A percentile compares a stretch with the other conserved stretches of the same genome.
phyloP scores from a whole-genome alignment of 768 basidiomycete genomes.

The Macrolepiota fuliginosa region DNA sequence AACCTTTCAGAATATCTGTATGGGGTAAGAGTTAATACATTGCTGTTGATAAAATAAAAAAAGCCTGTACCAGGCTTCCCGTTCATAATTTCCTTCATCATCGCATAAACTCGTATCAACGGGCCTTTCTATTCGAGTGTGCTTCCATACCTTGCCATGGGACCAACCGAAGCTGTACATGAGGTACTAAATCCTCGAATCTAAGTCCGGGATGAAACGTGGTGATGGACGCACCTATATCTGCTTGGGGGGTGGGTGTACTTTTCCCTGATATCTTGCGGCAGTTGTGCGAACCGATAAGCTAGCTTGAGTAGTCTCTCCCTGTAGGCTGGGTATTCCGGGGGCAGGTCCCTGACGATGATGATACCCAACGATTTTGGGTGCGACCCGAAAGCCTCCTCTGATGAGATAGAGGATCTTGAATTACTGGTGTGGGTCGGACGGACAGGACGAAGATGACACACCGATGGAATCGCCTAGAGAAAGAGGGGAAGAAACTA shows the following conservation, averaged over 20 bases:
- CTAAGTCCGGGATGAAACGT: background rate
- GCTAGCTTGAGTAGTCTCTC: conserved; percentile 73
- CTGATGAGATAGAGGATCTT: conserved; percentile 29
- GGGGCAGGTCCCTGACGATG: conserved; percentile 78
- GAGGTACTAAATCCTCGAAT: background rate
- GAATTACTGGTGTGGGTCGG: background rate
- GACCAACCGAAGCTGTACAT: conserved; percentile 88
- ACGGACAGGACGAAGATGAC: conserved; percentile 6
- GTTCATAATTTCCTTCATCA: conserved; percentile 87
- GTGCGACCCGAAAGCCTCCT: conserved; percentile 80
- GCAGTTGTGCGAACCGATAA: conserved; percentile 71
- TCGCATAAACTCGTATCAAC: background rate
- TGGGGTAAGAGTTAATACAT: background rate
- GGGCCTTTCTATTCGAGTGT: background rate
- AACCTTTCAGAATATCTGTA: conserved; percentile 83
- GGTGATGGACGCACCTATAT: conserved; percentile 59
- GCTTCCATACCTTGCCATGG: conserved; percentile 73
- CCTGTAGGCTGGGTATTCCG: conserved; percentile 57
- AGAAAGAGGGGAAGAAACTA: conserved; percentile 24
- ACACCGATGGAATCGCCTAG: conserved; percentile 55
- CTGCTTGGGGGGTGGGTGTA: conserved; percentile 70
- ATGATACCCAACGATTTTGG: conserved; percentile 78
- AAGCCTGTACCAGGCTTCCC: conserved; percentile 66
- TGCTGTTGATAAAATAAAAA: background rate
- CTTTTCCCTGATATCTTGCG: conserved; percentile 63